These are phyloP conservation scores for Carallia pectinifolia DNA, from an alignment of 345 rosid genomes.

Conservation along the genomic window DNA sequence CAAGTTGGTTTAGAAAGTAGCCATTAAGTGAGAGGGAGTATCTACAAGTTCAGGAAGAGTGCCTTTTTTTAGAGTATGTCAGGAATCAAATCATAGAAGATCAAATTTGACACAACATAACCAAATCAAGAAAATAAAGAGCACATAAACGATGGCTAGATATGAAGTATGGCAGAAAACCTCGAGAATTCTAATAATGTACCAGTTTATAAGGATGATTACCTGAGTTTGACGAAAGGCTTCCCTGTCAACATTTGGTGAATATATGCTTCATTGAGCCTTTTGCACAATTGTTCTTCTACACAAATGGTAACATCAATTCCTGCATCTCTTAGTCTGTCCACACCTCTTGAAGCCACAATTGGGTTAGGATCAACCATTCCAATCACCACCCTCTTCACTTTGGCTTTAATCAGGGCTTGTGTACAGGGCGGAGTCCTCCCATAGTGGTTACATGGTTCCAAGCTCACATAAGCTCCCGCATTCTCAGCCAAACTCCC, in stretches of 20 bases:
- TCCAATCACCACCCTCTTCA: conserved; percentile 74
- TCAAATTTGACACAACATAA: background rate
- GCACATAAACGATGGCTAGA: background rate
- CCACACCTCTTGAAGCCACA: conserved; percentile 71
- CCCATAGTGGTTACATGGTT: conserved; percentile 90
- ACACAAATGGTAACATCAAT: conserved; percentile 65
- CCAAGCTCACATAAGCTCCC: conserved; percentile 83
- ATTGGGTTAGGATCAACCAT: conserved; percentile 93
- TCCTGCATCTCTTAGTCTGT: conserved; percentile 61
- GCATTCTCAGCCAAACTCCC: conserved; percentile 75
- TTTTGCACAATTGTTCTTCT: conserved; percentile 74
- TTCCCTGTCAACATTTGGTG: conserved; percentile 68
- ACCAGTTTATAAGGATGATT: background rate
- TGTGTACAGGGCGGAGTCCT: conserved; percentile 90
- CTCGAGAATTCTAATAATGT: background rate
- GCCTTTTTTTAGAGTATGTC: conserved; percentile 1
- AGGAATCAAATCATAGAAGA: background rate
- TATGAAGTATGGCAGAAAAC: background rate
- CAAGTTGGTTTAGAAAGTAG: conserved; percentile 47
- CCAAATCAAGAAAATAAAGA: background rate
- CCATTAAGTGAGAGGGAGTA: conserved; percentile 74
- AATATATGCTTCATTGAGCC: conserved; percentile 70
- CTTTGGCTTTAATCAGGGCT: conserved; percentile 78
- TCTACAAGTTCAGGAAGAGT: conserved; percentile 33
- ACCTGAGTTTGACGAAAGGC: conserved; percentile 77